Evolutionary conservation across 768 basidiomycete genomes (phyloP).

Genomic region (Lactarius psammicola): DNA sequence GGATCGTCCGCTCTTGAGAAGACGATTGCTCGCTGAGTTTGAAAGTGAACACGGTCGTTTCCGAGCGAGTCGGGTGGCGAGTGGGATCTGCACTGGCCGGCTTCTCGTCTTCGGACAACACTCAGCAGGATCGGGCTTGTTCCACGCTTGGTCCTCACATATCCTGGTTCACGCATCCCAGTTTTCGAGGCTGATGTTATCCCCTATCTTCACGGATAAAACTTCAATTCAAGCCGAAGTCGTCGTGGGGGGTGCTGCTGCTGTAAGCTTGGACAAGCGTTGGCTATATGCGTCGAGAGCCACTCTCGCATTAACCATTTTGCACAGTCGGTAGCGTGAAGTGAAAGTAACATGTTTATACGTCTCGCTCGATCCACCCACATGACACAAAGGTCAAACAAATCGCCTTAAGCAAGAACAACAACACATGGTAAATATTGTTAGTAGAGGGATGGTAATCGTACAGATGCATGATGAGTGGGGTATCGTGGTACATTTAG

Average conservation of each 20-base stretch:
- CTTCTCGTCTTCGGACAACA: conserved; percentile 2
- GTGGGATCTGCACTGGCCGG: background rate
- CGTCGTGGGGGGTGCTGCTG: background rate
- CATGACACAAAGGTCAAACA: background rate
- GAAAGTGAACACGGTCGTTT: background rate
- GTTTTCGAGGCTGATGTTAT: background rate
- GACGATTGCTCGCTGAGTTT: conserved; percentile 2
- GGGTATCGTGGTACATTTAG: conserved; percentile 30
- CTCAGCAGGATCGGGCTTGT: background rate
- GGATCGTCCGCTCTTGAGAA: too few species aligned
- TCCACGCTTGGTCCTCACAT: background rate
- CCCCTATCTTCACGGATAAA: background rate
- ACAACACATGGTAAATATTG: conserved; percentile 21
- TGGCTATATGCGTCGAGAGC: background rate
- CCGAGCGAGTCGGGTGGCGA: background rate
- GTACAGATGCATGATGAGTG: conserved; percentile 31
- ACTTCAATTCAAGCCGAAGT: background rate
- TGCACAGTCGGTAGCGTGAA: background rate
- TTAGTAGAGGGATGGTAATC: conserved; percentile 28
- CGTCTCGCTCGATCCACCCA: conserved; percentile 1
- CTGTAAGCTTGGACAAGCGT: background rate
- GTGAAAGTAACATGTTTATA: background rate
- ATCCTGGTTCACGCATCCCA: background rate
- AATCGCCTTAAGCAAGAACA: conserved; percentile 10
- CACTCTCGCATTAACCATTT: background rate